Evolutionary conservation across 1,139 yeast species (phyloP), one percentile per base, ranked within the genome.

Genomic region (Kodamaea alishanica): DNA sequence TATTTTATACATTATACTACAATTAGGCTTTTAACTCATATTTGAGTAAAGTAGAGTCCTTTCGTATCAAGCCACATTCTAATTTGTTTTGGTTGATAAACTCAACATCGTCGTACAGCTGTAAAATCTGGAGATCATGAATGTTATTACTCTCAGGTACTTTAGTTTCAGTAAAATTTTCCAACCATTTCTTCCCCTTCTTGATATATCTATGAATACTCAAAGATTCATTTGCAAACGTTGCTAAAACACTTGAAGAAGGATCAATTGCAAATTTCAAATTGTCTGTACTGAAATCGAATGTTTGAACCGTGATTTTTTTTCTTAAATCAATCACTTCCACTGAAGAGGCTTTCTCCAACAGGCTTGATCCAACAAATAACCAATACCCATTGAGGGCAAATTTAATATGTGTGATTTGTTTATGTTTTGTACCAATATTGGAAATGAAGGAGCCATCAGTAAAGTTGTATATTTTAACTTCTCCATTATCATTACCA

Each of bases 351-450:
- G 43, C 40, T 4, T 44, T 48, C 11, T 46, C 52, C 20, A 15
- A 15, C 1, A 46, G 43, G 2, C 41, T 30, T 22, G 58, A 47
- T 6, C 51, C 48, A 9, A 54, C 56, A 26, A 55, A 65, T 38
- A 84, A 58, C 84, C 88, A 82, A 58, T 81, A 83, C 5, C 94
- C 94, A 53, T 84, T 84, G 24, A 73, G 65, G 6, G 84, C 82
- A 63, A 84, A 84, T 34, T 58, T 54, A 1, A 84, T 51, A 15
- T 65, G 59, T 5, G 59, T 49, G 5, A 79, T 66, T 1, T 43
- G 38, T 0, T 56, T 50, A 25, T 56, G 50, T 7, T 49, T 52
- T 3, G 61, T 48, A 3, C 49, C 46, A n/a, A 77, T 52, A 1
- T 65, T 60, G 0, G 78, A 67, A 2, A 67, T 75, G 23, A 61